phyloP scores from a whole-genome alignment of 176 grass and related monocot genomes.

The Oryza meyeriana region DNA sequence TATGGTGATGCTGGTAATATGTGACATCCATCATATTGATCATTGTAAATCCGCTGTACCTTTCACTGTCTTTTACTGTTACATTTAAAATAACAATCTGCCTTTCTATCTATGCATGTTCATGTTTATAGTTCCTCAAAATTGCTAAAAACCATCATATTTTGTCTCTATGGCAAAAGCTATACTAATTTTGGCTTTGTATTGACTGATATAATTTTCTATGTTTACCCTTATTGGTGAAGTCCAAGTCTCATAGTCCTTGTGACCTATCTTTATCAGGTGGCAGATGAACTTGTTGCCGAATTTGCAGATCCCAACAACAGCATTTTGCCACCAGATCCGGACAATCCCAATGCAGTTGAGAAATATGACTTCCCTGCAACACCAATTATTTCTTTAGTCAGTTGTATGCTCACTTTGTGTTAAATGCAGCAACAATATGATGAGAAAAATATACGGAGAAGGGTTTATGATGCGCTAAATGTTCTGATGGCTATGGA shows the following conservation, averaged over 20 bases:
- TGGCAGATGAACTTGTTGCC: constrained; percentile 92
- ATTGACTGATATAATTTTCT: background rate
- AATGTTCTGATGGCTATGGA: constrained; percentile 99
- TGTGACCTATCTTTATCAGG: constrained; percentile 42
- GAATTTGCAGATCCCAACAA: constrained; percentile 70
- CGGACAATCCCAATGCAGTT: constrained; percentile 48
- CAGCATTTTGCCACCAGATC: constrained; percentile 66
- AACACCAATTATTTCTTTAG: constrained; percentile 13
- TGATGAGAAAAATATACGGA: constrained; percentile 97
- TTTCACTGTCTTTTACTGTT: background rate
- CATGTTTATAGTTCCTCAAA: background rate
- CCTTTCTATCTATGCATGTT: constrained; percentile 1
- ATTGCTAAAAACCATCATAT: background rate
- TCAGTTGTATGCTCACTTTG: constrained; percentile 18
- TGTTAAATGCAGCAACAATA: constrained; percentile 87
- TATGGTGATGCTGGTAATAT: constrained; percentile 13
- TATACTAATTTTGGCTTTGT: background rate
- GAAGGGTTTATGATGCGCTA: constrained; percentile 94
- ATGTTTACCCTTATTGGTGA: background rate
- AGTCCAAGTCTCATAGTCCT: background rate
- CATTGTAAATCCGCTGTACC: background rate
- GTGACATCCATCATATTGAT: background rate
- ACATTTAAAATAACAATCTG: background rate
- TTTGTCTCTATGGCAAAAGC: background rate
- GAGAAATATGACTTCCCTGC: constrained; percentile 22